Base-by-base conservation (phyloP, 768 basidiomycete species). In the Xerocomus spinulosus region DNA sequence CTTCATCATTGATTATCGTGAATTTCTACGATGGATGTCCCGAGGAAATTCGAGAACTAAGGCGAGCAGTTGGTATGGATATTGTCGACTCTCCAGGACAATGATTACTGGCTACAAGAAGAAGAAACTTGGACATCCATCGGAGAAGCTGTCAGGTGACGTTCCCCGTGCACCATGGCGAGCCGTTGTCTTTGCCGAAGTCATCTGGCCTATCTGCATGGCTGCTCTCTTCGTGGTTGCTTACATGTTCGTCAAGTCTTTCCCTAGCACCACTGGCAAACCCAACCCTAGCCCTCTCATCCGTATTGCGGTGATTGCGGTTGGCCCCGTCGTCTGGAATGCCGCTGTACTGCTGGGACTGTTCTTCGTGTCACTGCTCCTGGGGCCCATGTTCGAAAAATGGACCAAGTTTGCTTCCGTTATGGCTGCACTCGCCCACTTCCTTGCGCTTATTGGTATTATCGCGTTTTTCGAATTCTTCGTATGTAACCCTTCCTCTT, bases 41-140 rank as follows among this genome's bases (percentile, higher is more conserved):
- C 82, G 96, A 48, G 96, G 96, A 48, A 99, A 98, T 70, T 96
- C 96, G 39, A 77, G 92, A 59, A 87, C 91, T 14, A 95, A 97
- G 64, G 87, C 90, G 42, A 98, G 95, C 71, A 94, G 91, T 55
- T 99, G 96, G 96, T 95, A 98, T 66, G 96, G 96, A 2, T 99
- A 98, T 70, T 99, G 96, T 67, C 91, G 96, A 58, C 80, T 98
- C 49, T 95, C 92, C 30, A 74, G 96, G 53, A 99, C 96, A 9
- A 88, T 90, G 82, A 96, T 98, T 57, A 98, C 96, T 15, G 96
- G 96, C 34, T 98, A 92, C 77, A 98, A 98, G 82, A 91, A 96
- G 78, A 99, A 98, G 78, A 87, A 92, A 60, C 81, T 99, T 17
- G 96, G 96, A 4, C 88, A 95, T 60, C 96, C 96, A 7, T 96